These are phyloP conservation scores for Orbilia quercus DNA, from an alignment of 2,329 filamentous ascomycete genomes.

Conservation along the genomic window DNA sequence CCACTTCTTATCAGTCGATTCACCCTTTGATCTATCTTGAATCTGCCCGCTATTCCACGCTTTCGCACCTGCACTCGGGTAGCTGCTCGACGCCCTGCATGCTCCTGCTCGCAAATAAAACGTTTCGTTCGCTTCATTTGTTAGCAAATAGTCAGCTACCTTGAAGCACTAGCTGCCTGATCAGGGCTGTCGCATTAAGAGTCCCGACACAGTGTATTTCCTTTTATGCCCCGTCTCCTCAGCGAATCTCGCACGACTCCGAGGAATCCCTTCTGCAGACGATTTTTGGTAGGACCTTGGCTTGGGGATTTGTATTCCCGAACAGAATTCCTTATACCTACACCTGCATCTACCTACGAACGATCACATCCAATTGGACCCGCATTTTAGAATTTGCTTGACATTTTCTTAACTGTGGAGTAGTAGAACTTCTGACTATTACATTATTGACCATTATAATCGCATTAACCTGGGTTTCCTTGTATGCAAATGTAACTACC, in stretches of 20 bases:
- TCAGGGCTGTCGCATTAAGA: slow-evolving; percentile 56
- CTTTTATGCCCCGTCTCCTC: slow-evolving; percentile 43
- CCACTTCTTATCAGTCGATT: slow-evolving; percentile 43
- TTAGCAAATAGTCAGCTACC: slow-evolving; percentile 45
- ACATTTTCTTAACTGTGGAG: slow-evolving; percentile 48
- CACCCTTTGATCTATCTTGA: slow-evolving; percentile 47
- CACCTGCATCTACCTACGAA: not conserved
- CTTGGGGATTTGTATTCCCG: slow-evolving; percentile 13
- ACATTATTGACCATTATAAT: slow-evolving; percentile 28
- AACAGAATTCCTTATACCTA: not conserved
- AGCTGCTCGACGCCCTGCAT: slow-evolving; percentile 33
- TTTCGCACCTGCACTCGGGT: slow-evolving; percentile 27
- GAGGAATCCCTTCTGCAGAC: slow-evolving; percentile 12
- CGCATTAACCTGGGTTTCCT: slow-evolving; percentile 53
- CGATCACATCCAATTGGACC: slow-evolving; percentile 26
- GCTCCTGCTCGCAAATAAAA: slow-evolving; percentile 45
- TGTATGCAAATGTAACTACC: slow-evolving; percentile 42
- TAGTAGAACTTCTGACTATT: slow-evolving; percentile 27
- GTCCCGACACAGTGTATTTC: slow-evolving; percentile 46
- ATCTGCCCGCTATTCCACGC: slow-evolving; percentile 42
- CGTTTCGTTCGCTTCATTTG: slow-evolving; percentile 47
- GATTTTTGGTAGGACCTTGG: slow-evolving; percentile 9
- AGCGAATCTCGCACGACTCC: slow-evolving; percentile 43
- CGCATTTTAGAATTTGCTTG: slow-evolving; percentile 42
- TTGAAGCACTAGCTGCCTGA: slow-evolving; percentile 55